Evolutionary conservation across 768 basidiomycete genomes (phyloP).

Genomic region (Nidularia pulvinata): DNA sequence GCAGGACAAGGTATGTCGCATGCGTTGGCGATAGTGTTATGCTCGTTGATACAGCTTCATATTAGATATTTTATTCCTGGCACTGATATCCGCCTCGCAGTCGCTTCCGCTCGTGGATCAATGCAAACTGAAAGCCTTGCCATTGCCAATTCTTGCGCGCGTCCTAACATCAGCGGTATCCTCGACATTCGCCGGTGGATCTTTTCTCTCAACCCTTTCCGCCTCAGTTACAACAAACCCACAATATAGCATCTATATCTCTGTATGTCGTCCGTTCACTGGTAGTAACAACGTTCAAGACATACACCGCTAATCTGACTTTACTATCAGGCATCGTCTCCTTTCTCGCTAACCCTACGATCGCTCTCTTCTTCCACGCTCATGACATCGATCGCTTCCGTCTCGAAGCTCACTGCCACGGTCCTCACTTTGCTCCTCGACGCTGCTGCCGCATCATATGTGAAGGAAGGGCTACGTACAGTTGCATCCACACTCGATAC

Average conservation of each 20-base stretch:
- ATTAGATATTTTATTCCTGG: slow-evolving; percentile 42
- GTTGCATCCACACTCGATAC: slow-evolving; percentile 24
- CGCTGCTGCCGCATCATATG: slow-evolving; percentile 19
- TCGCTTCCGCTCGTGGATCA: slow-evolving; percentile 55
- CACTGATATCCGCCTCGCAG: slow-evolving; percentile 60
- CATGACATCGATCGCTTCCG: slow-evolving; percentile 27
- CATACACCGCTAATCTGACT: neutral
- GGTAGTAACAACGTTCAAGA: neutral
- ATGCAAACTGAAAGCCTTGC: slow-evolving; percentile 58
- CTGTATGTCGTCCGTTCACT: slow-evolving; percentile 14
- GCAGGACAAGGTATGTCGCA: slow-evolving; percentile 36
- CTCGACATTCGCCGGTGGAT: slow-evolving; percentile 50
- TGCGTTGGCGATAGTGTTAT: neutral
- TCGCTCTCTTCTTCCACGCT: slow-evolving; percentile 31
- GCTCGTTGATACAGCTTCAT: slow-evolving; percentile 1
- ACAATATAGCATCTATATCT: slow-evolving; percentile 24
- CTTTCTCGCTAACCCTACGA: slow-evolving; percentile 30
- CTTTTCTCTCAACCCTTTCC: slow-evolving; percentile 44
- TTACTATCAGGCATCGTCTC: slow-evolving; percentile 18
- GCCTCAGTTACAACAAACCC: slow-evolving; percentile 23
- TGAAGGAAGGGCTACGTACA: slow-evolving; percentile 24
- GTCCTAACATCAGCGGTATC: slow-evolving; percentile 32
- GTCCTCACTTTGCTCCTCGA: slow-evolving; percentile 32
- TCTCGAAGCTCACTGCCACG: slow-evolving; percentile 33
- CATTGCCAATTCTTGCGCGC: slow-evolving; percentile 40